Evolutionary conservation across 441 rosid genomes (phyloP), one percentile per base, ranked within the genome.

Genomic region (Erysimum cheiri): DNA sequence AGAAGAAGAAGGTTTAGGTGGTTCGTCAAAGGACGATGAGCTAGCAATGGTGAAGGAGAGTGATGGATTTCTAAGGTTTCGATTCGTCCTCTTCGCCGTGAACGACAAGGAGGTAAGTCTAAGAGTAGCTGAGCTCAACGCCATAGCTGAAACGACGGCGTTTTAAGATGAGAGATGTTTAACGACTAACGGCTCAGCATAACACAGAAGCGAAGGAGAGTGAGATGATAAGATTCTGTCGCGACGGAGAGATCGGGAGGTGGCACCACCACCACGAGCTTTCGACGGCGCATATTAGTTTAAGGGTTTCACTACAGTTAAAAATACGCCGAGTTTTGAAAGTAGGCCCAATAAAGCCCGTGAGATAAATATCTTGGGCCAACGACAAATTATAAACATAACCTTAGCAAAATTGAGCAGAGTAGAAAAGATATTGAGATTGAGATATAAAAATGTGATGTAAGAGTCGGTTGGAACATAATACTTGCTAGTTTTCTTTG

Each of bases 51-150:
- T 50, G 74, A 77, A 69, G 8, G 69, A 61, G 41, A 67, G 65
- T 26, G 70, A n/a, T 48, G 46, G 61, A 29, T 64, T 59, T 58
- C 40, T 54, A 9, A 77, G 74, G 65, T 56, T 72, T 48, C 60
- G 72, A 65, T 71, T 72, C 56, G 74, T 67, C 62, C 62, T 81
- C 55, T 67, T 69, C n/a, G 75, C 54, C 3, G 81, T 71, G 46
- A 67, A 67, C 0, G 84, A 63, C 39, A 83, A n/a, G 12, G 83
- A 72, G 52, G 28, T 58, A 4, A 64, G 58, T 56, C 75, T 76
- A 44, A 65, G 10, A n/a, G 74, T 56, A 62, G 77, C 70, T 77
- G 80, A 68, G 80, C 77, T 72, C 37, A 77, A 77, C 73, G 77
- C 74, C 77, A 77, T 72, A 56, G 71, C 70, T 61, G 15, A 72